Conservation (phyloP, 495 filamentous ascomycete genomes). For the Lepidopterella palustris region DNA sequence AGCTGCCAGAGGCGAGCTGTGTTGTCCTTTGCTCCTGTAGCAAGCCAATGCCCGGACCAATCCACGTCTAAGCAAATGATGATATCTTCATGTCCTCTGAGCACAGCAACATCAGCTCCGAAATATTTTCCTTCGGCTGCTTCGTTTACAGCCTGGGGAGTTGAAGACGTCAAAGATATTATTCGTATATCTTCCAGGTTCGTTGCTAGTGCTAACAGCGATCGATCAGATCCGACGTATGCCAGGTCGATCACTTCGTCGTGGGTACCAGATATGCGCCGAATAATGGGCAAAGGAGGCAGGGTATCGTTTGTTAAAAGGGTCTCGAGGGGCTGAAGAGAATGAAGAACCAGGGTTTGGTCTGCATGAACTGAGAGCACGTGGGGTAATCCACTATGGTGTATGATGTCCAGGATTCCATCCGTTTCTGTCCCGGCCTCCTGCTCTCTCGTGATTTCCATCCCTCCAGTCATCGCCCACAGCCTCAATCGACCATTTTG, state of each 20-base stretch:
- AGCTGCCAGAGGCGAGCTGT: conserved; percentile 85
- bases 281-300: conserved; percentile 46
- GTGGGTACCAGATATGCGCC: conserved; percentile 88
- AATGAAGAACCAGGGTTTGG: conserved; percentile 75
- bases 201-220: conserved; percentile 81
- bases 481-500: conserved; percentile 73
- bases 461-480: conserved; percentile 69
- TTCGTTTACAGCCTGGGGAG: background rate
- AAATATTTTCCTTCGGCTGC: conserved; percentile 48
- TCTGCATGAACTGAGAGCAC: conserved; percentile 82
- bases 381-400: conserved; percentile 52
- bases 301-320: conserved; percentile 38
- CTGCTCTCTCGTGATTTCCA: conserved; percentile 71
- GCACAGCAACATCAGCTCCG: conserved; percentile 75
- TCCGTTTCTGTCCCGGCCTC: conserved; percentile 62
- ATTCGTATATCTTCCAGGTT: conserved; percentile 91
- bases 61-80: conserved; percentile 91
- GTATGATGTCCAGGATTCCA: conserved; percentile 65
- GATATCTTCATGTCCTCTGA: conserved; percentile 89
- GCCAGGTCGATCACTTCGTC: conserved; percentile 94
- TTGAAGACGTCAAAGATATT: conserved; percentile 52
- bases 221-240: conserved; percentile 71
- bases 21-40: conserved; percentile 94
- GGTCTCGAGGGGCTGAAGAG: conserved; percentile 34
- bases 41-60: conserved; percentile 95